Evolutionary conservation across 192 early-diverging fungal genomes (phyloP), one percentile per base, ranked within the genome.

Genomic region (Umbelopsis sp.): DNA sequence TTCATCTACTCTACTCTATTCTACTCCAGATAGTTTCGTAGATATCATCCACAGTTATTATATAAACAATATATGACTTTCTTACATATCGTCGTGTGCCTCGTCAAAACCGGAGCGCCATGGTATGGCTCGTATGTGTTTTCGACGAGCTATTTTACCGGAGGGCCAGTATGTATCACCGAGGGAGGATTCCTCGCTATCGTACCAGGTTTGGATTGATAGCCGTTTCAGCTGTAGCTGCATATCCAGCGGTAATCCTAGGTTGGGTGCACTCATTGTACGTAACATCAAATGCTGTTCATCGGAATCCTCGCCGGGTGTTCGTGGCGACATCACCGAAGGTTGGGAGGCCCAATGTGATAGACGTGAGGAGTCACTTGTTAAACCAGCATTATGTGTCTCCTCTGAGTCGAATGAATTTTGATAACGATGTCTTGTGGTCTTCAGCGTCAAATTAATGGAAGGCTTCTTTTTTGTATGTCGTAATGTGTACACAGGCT

Each of bases 241-340:
- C 14, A 34, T 34, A 14, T 34, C 31, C 26, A 32, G 31, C 12
- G 11, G 25, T 20, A 62, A 11, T 0, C 25, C 14, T 16, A 62
- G 56, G 31, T 32, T 62, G 3, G 56, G 56, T 14, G 56, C 56
- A 62, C 56, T 62, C 56, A 62, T 62, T 2, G 56, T 62, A 20
- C 56, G 26, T 3, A 62, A 22, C 56, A 22, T 34, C 29, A 32
- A 22, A 17, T 62, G 56, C 26, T 34, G 31, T 8, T 62, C 56
- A 34, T 62, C 56, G 0, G 17, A 4, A 3, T 62, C 24, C 14
- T 32, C 56, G 14, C 16, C 31, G 0, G 56, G 56, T 34, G 56
- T 62, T 29, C 26, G 56, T 34, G 56, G 56, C 56, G 56, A 62
- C 26, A 20, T 11, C 3, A n/a, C 16, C 16, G 56, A 62, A 7